Evolutionary conservation across 2,329 filamentous ascomycete genomes (phyloP).

Genomic region (Sporothrix protearum): DNA sequence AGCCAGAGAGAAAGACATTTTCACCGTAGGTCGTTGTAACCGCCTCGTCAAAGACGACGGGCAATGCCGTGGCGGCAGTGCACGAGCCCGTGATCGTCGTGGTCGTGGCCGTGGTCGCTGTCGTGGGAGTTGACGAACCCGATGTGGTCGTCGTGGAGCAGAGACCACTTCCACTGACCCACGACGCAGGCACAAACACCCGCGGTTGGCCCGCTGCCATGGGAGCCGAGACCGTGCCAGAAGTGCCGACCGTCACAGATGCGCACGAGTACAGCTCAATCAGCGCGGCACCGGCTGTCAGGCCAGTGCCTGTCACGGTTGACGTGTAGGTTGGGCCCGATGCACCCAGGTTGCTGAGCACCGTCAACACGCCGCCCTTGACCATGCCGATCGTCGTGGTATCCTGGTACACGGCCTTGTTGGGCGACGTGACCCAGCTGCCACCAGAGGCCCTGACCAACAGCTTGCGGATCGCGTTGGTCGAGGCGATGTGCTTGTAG

Average conservation of each 20-base stretch:
- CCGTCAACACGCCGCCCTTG: slow-evolving; percentile 34
- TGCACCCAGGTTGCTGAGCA: slow-evolving; percentile 34
- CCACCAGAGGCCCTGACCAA: slow-evolving; percentile 29
- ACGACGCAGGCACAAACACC: slow-evolving; percentile 26
- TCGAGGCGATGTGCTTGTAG: slow-evolving; percentile 45
- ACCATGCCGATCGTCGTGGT: slow-evolving; percentile 32
- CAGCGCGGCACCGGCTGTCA: slow-evolving; percentile 29
- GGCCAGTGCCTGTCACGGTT: slow-evolving; percentile 29
- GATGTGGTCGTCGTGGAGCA: slow-evolving; percentile 13
- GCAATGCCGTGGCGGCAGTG: slow-evolving; percentile 46
- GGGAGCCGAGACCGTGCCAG: slow-evolving; percentile 39
- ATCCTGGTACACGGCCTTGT: slow-evolving; percentile 30
- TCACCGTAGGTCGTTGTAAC: slow-evolving; percentile 59
- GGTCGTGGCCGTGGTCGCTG: too few species aligned
- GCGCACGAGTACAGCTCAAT: slow-evolving; percentile 31
- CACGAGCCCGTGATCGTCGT: slow-evolving; percentile 3
- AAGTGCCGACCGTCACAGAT: slow-evolving; percentile 35
- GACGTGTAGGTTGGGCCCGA: slow-evolving; percentile 29
- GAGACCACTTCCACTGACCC: slow-evolving; percentile 38
- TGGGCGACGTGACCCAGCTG: slow-evolving; percentile 27
- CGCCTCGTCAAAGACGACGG: slow-evolving; percentile 59
- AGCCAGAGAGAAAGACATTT: slow-evolving; percentile 63
- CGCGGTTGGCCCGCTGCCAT: slow-evolving; percentile 40
- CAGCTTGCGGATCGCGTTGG: slow-evolving; percentile 33
- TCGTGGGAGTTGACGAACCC: not conserved